These are phyloP conservation scores for Iodosphaeria phyllophila DNA, from an alignment of 2,329 filamentous ascomycete species.

Conservation along the genomic window DNA sequence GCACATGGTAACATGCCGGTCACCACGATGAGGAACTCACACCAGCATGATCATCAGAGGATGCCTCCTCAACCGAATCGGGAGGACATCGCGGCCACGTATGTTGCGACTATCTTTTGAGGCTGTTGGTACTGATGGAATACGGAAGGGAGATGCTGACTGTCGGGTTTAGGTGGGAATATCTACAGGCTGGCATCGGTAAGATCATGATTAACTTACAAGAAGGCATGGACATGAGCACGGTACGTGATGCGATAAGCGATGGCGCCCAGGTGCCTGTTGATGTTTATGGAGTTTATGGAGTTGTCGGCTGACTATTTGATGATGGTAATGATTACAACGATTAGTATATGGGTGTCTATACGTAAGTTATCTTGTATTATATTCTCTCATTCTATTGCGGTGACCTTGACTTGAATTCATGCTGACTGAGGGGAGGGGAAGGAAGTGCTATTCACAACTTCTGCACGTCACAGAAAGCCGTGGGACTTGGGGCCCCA, in stretches of 20 bases:
- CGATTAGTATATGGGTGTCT: slow-evolving; percentile 84
- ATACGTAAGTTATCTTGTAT: slow-evolving; percentile 57
- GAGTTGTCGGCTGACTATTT: slow-evolving; percentile 4
- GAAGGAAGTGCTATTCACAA: slow-evolving; percentile 85
- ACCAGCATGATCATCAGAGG: slow-evolving; percentile 15
- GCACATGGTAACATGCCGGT: too few relatives aligned
- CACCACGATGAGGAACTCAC: slow-evolving; percentile 15
- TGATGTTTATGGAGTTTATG: too few relatives aligned
- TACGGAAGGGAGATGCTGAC: slow-evolving; percentile 4
- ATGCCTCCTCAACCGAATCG: slow-evolving; percentile 41
- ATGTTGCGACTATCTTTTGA: too few relatives aligned
- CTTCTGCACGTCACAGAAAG: slow-evolving; percentile 97
- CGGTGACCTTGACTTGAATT: too few relatives aligned
- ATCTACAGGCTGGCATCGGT: slow-evolving; percentile 72
- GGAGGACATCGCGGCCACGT: slow-evolving; percentile 39
- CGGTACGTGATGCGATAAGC: slow-evolving; percentile 32
- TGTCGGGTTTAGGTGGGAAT: slow-evolving; percentile 86
- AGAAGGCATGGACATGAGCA: slow-evolving; percentile 84
- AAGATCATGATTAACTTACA: slow-evolving; percentile 88
- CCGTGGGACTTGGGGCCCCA: slow-evolving; percentile 37
- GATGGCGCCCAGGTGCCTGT: too few relatives aligned
- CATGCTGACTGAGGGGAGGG: too few relatives aligned
- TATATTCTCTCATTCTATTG: too few relatives aligned
- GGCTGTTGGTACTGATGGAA: too few relatives aligned
- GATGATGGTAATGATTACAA: not conserved